Percentiles rank a stretch among this genome's conserved stretches.
Conservation (phyloP, 1,139 yeast genomes). For the Geotrichum histeridarum region DNA sequence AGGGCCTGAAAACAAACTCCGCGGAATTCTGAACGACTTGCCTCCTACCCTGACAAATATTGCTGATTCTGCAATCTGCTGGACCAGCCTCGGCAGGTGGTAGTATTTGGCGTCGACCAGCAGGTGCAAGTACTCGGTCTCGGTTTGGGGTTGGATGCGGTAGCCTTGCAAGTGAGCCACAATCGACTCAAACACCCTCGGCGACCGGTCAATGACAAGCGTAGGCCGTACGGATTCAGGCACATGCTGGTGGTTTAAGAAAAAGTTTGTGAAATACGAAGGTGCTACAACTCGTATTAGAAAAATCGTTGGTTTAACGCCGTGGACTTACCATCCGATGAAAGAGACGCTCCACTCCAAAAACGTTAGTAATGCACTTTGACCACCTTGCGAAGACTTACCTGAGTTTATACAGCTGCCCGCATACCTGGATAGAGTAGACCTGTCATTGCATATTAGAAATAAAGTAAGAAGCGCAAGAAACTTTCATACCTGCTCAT, state of each 20-base stretch:
- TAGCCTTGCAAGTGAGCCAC: constrained; percentile 67
- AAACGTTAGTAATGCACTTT: not conserved
- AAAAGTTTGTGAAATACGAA: constrained; percentile 47
- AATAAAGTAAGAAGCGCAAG: too few species aligned
- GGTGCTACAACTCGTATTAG: constrained; percentile 33
- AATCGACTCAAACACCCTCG: constrained; percentile 61
- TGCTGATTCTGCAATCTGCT: constrained; percentile 49
- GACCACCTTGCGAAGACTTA: not conserved
- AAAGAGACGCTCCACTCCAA: constrained; percentile 73
- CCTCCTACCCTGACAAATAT: constrained; percentile 61
- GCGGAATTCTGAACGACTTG: constrained; percentile 54
- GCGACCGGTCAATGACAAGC: constrained; percentile 74
- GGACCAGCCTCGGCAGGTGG: constrained; percentile 54
- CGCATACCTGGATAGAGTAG: constrained; percentile 71
- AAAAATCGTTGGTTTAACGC: not conserved
- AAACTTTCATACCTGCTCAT: constrained; percentile 42
- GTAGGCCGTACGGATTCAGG: constrained; percentile 37
- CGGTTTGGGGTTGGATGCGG: constrained; percentile 53
- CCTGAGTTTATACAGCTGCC: constrained; percentile 36
- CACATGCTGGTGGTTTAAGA: constrained; percentile 31
- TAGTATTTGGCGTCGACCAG: constrained; percentile 73
- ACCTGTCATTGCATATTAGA: constrained; percentile 32
- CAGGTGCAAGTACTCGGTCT: constrained; percentile 55
- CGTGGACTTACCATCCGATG: constrained; percentile 53
- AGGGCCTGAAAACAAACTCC: constrained; percentile 46